Evolutionary conservation across 1,284 basidiomycete species (phyloP).

Genomic region (Volvariella volvacea): DNA sequence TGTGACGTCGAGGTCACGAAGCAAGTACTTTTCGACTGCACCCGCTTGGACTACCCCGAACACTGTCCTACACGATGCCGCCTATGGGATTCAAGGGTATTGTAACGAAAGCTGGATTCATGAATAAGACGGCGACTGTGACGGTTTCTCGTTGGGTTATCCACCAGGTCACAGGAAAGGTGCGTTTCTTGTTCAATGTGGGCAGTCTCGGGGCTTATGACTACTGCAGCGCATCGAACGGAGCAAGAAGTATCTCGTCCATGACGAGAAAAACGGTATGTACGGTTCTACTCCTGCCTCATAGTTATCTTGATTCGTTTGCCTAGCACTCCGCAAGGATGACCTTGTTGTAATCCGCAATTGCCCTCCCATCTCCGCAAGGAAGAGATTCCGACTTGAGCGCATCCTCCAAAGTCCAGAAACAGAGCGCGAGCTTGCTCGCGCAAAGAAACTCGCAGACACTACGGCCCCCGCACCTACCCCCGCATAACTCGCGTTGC

Average conservation of each 20-base stretch:
- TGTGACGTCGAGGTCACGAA: not conserved
- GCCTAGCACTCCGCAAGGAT: constrained; percentile 52
- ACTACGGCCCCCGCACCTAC: constrained; percentile 8
- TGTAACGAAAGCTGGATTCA: constrained; percentile 72
- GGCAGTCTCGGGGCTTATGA: not conserved
- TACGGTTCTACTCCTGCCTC: constrained; percentile 10
- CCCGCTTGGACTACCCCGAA: no score
- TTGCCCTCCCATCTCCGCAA: constrained; percentile 70
- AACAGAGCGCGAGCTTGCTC: constrained; percentile 42
- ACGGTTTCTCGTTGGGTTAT: constrained; percentile 64
- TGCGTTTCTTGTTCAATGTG: constrained; percentile 23
- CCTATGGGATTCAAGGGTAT: constrained; percentile 66
- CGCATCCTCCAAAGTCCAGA: constrained; percentile 61
- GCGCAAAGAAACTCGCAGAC: constrained; percentile 16
- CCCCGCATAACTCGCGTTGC: constrained; percentile 5
- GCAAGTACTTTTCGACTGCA: no score
- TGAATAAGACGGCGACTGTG: constrained; percentile 79
- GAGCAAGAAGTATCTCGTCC: constrained; percentile 69
- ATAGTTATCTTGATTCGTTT: constrained; percentile 1
- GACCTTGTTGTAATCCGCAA: constrained; percentile 73
- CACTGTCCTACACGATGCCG: constrained; percentile 50
- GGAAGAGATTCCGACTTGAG: constrained; percentile 68
- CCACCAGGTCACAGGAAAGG: constrained; percentile 70
- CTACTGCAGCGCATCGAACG: constrained; percentile 53
- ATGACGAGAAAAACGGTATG: constrained; percentile 64